Conservation (phyloP, 345 rosid genomes). For the Stellera chamaejasme region DNA sequence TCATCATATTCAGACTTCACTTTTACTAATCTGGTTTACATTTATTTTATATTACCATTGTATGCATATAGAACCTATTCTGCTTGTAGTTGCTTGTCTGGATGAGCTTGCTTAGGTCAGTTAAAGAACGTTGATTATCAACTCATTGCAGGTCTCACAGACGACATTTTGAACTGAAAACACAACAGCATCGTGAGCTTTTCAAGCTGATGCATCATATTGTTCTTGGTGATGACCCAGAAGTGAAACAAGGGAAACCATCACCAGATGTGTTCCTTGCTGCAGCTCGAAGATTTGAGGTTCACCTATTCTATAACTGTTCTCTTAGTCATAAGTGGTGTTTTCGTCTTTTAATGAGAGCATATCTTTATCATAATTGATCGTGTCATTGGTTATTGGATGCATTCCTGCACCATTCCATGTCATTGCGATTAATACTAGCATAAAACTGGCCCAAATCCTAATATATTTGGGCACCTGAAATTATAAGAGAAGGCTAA, state of each 20-base stretch:
- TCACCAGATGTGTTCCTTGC: conserved; percentile 82
- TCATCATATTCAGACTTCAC: conserved; percentile 5
- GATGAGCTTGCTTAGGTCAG: neutral
- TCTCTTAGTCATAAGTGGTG: too few relatives aligned
- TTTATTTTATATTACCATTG: neutral
- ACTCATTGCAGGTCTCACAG: conserved; percentile 49
- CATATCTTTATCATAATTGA: too few relatives aligned
- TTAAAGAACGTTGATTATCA: neutral
- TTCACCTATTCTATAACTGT: conserved; percentile 12
- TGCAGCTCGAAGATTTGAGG: conserved; percentile 94
- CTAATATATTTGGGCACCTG: too few relatives aligned
- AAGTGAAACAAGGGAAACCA: conserved; percentile 91
- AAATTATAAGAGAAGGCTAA: too few relatives aligned
- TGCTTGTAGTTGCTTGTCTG: neutral
- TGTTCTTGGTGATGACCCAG: conserved; percentile 91
- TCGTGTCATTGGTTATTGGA: too few relatives aligned
- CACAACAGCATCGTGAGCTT: conserved; percentile 65
- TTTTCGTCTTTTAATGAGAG: too few relatives aligned
- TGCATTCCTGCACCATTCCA: too few relatives aligned
- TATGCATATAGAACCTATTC: neutral
- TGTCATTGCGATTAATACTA: too few relatives aligned
- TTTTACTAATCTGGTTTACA: conserved; percentile 1
- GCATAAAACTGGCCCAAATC: too few relatives aligned
- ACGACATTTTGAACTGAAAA: conserved; percentile 76
- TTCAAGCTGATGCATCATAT: conserved; percentile 91